Evolutionary conservation across 345 rosid species (phyloP).

Genomic region (Brassica nigra): DNA sequence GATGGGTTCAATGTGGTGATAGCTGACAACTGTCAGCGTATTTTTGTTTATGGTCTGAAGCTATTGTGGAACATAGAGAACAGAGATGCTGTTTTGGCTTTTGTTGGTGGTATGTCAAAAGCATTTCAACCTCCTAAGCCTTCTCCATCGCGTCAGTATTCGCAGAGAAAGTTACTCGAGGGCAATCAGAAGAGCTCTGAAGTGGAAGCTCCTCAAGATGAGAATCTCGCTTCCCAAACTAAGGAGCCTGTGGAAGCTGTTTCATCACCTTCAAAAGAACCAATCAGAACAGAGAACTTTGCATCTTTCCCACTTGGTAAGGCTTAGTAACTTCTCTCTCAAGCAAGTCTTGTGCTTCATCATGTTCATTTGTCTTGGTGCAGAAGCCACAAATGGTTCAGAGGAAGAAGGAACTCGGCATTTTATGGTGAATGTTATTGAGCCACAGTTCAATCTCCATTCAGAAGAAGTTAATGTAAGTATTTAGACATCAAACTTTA

Average conservation of each 20-base stretch:
- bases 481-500: slow-evolving; percentile 22
- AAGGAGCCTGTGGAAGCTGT: slow-evolving; percentile 47
- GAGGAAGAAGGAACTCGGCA: slow-evolving; percentile 84
- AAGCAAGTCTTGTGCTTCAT: not conserved
- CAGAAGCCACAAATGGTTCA: slow-evolving; percentile 55
- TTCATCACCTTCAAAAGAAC: slow-evolving; percentile 53
- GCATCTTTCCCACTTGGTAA: slow-evolving; percentile 59
- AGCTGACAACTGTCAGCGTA: slow-evolving; percentile 91
- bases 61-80: slow-evolving; percentile 86
- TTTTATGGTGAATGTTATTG: slow-evolving; percentile 94
- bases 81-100: slow-evolving; percentile 96
- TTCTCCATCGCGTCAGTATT: slow-evolving; percentile 88
- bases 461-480: slow-evolving; percentile 97
- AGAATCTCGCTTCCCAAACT: slow-evolving; percentile 44
- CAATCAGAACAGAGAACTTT: slow-evolving; percentile 48
- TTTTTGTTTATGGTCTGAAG: slow-evolving; percentile 82
- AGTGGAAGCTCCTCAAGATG: slow-evolving; percentile 50
- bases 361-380: slow-evolving; percentile 34
- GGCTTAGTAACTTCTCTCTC: slow-evolving; percentile 18
- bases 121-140: slow-evolving; percentile 88
- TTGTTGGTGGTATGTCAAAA: slow-evolving; percentile 83
- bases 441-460: slow-evolving; percentile 99
- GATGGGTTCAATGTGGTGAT: slow-evolving; percentile 91
- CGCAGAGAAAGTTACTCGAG: slow-evolving; percentile 81
- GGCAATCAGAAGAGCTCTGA: slow-evolving; percentile 55